phyloP scores from a whole-genome alignment of 2,329 filamentous ascomycete genomes.

The Coniochaeta prunicola region DNA sequence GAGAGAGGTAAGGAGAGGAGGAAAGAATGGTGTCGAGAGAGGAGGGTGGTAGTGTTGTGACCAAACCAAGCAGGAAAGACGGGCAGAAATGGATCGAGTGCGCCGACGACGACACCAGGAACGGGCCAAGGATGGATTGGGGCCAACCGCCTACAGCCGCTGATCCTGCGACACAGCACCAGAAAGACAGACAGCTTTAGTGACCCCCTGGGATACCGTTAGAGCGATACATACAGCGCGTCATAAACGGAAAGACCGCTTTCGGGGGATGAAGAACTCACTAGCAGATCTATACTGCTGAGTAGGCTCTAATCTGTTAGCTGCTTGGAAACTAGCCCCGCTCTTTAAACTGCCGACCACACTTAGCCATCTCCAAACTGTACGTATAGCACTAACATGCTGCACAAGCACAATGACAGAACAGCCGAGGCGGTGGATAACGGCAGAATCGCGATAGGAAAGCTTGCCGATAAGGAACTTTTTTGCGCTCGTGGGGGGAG shows the following conservation, averaged over 20 bases:
- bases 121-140: conserved; percentile 8
- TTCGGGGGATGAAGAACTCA: background rate
- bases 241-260: background rate
- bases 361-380: background rate
- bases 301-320: background rate
- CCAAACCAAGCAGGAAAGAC: background rate
- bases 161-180: conserved; percentile 1
- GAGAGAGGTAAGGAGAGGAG: background rate
- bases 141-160: conserved; percentile 10
- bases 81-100: background rate
- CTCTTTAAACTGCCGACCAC: background rate
- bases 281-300: background rate
- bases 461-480: conserved; percentile 5
- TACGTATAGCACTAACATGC: background rate
- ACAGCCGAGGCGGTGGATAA: background rate
- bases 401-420: background rate
- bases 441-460: conserved; percentile 5
- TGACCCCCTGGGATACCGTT: conserved; percentile 3
- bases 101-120: conserved; percentile 1
- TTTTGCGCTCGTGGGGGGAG: background rate
- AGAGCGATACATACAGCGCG: conserved; percentile 14
- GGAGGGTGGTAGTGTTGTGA: background rate
- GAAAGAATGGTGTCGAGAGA: background rate
- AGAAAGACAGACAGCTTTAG: background rate
- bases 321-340: background rate